Evolutionary conservation across 176 grass and related monocot species (phyloP), one percentile per base, ranked within the genome.

Genomic region (Triticum monococcum): DNA sequence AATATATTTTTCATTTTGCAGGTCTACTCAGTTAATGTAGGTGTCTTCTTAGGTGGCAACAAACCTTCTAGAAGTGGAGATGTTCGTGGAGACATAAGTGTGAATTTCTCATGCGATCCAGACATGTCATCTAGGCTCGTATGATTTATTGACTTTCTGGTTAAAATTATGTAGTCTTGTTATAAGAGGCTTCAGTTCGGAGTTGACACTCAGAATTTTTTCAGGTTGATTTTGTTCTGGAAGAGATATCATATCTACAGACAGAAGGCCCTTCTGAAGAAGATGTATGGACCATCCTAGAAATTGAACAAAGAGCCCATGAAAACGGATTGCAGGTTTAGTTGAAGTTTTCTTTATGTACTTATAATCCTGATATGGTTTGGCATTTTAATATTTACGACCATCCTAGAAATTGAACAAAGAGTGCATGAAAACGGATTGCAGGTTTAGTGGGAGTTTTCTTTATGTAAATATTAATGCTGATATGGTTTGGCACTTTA

Each of bases 351-450:
- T 80, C 31, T 68, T 84, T 20, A 70, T 83, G 31, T 23, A 64
- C 41, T 76, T 81, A 38, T 77, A 38, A 43, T 77, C 62, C 48
- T 60, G n/a, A 77, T 70, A 84, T 61, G 69, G 9, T 20, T 83
- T 65, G 75, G 31, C 64, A 82, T 22, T 45, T 54, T 8, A 66
- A 62, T 92, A 35, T 48, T 86, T 79, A 64, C 22, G 66, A 88
- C 94, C 78, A 88, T 96, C 88, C 89, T 99, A 62, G 94, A 96
- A 91, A 96, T 99, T 78, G 97, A 99, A 90, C 92, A 99, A 86
- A 84, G 97, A 94, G 92, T 94, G n/a, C 92, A 96, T 94, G 97
- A 99, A 93, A 99, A 99, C 92, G 94, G 97, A 86, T 83, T 96
- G 48, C 94, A 98, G 86, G 96, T 98, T 91, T 84, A 78, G 13